Conservation (phyloP, 1,284 basidiomycete genomes). For the Tilletia walkeri region DNA sequence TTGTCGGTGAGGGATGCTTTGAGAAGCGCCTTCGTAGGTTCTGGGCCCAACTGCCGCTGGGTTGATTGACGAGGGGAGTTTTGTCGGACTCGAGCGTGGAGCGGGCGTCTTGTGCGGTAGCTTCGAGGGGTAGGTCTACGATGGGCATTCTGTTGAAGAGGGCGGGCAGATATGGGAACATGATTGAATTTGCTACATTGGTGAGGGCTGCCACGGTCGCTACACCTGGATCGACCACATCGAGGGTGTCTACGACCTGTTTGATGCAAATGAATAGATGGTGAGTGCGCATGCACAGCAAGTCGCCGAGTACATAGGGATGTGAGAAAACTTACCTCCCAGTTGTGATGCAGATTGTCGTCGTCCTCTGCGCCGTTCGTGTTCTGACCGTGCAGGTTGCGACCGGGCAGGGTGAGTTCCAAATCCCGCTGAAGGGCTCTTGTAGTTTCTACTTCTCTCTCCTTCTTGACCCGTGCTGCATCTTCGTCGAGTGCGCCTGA, state of each 20-base stretch:
- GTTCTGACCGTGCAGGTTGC: neutral
- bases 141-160: conserved; percentile 71
- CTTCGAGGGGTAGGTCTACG: conserved; percentile 59
- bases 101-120: conserved; percentile 18
- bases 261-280: neutral
- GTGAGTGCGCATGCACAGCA: neutral
- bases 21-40: neutral
- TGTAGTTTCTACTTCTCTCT: neutral
- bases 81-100: conserved; percentile 16
- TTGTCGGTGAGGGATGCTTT: neutral
- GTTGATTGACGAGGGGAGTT: neutral
- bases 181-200: conserved; percentile 74
- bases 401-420: too few species aligned
- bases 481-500: neutral
- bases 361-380: neutral
- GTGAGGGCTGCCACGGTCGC: conserved; percentile 69
- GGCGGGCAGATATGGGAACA: conserved; percentile 63
- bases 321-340: neutral
- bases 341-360: neutral
- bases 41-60: neutral
- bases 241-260: conserved; percentile 58
- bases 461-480: neutral
- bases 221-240: conserved; percentile 74
- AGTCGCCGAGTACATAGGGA: neutral
- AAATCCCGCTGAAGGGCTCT: neutral